Evolutionary conservation across 768 basidiomycete species (phyloP).

Genomic region (Boletus vinaceobasis): DNA sequence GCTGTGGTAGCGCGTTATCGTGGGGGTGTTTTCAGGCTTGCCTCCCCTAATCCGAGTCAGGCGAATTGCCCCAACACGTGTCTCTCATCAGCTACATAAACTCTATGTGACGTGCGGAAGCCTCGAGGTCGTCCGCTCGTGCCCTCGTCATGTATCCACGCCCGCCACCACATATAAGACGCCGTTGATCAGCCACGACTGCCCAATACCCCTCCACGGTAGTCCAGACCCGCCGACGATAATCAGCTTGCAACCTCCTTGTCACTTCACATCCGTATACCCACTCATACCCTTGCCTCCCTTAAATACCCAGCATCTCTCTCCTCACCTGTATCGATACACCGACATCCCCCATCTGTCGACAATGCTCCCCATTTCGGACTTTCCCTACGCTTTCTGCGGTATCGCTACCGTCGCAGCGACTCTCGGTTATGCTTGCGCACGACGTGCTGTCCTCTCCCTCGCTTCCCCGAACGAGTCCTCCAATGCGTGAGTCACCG

Average conservation of each 20-base stretch:
- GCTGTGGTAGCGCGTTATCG: conserved; percentile 20
- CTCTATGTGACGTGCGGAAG: conserved; percentile 21
- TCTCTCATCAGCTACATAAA: conserved; percentile 4
- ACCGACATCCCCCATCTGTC: neutral
- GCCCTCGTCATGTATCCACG: conserved; percentile 22
- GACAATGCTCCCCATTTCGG: conserved; percentile 48
- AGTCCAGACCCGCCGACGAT: conserved; percentile 18
- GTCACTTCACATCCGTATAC: conserved; percentile 10
- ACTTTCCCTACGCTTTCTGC: conserved; percentile 53
- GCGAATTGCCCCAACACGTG: conserved; percentile 31
- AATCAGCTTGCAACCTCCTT: conserved; percentile 15
- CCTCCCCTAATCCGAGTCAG: too few species aligned
- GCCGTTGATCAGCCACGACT: conserved; percentile 25
- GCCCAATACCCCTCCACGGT: conserved; percentile 17
- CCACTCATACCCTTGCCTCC: neutral
- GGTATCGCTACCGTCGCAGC: conserved; percentile 60
- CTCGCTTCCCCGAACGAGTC: conserved; percentile 16
- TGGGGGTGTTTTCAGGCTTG: conserved; percentile 5
- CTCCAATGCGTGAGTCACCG: conserved; percentile 31
- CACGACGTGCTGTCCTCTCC: conserved; percentile 36
- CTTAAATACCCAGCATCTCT: conserved; percentile 20
- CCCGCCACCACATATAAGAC: conserved; percentile 29
- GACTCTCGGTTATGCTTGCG: conserved; percentile 55
- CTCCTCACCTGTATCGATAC: conserved; percentile 11
- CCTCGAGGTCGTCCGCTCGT: conserved; percentile 33